Percentiles rank a stretch among this genome's conserved stretches.
These are phyloP conservation scores for Hortaea sp. DNA, from an alignment of 2,329 filamentous ascomycete species.

Conservation along the genomic window DNA sequence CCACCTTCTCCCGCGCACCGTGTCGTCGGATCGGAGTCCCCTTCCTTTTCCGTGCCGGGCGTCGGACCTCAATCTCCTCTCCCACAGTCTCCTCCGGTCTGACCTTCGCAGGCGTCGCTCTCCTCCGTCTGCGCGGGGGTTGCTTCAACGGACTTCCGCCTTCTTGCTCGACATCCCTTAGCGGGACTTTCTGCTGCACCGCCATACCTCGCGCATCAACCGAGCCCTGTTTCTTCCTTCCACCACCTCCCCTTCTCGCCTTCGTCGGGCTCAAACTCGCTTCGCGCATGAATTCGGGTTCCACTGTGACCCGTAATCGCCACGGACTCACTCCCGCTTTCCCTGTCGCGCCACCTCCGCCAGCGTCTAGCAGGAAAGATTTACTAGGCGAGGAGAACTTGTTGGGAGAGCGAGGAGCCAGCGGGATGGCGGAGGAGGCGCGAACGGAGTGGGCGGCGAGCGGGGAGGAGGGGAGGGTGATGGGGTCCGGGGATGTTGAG, in stretches of 20 bases:
- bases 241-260: constrained; percentile 3
- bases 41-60: constrained; percentile 20
- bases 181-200: constrained; percentile 25
- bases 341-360: constrained; percentile 17
- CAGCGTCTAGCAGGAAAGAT: constrained; percentile 31
- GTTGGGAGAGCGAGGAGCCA: constrained; percentile 2
- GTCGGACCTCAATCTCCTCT: not conserved
- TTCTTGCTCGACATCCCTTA: constrained; percentile 24
- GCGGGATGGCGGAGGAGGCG: constrained; percentile 17
- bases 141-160: too few relatives aligned
- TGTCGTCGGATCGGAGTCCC: constrained; percentile 15
- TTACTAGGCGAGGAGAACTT: constrained; percentile 33
- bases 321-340: constrained; percentile 30
- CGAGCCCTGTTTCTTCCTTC: constrained; percentile 16
- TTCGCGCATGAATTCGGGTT: constrained; percentile 34
- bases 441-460: constrained; percentile 15
- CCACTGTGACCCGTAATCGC: constrained; percentile 41
- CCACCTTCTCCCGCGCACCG: not conserved
- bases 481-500: constrained; percentile 24
- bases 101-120: constrained; percentile 1
- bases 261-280: constrained; percentile 15
- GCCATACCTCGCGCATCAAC: not conserved
- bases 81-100: not conserved
- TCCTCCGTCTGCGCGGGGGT: not conserved
- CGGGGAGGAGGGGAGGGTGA: constrained; percentile 25